These are phyloP conservation scores for Phoma sp. DNA, from an alignment of 2,329 filamentous ascomycete genomes.

Conservation along the genomic window DNA sequence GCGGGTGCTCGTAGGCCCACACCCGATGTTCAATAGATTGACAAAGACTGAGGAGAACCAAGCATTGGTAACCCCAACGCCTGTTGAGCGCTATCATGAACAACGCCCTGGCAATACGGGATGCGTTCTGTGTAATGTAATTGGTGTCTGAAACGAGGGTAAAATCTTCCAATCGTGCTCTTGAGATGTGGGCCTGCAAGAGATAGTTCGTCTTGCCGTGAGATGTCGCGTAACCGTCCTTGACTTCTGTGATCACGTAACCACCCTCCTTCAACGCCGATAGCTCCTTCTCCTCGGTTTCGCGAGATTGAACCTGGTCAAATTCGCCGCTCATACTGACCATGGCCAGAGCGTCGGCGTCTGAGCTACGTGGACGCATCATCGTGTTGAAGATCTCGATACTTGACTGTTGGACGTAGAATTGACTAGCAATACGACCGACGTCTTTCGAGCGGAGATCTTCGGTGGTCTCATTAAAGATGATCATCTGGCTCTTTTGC, in stretches of 20 bases:
- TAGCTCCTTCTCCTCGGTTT: slow-evolving; percentile 90
- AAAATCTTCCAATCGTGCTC: slow-evolving; percentile 88
- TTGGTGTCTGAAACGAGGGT: slow-evolving; percentile 89
- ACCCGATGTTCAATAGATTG: slow-evolving; percentile 97
- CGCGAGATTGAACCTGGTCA: slow-evolving; percentile 92
- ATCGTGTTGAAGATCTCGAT: slow-evolving; percentile 95
- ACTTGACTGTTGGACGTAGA: slow-evolving; percentile 90
- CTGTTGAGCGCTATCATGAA: slow-evolving; percentile 98
- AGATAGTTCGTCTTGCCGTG: slow-evolving; percentile 96
- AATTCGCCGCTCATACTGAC: slow-evolving; percentile 98
- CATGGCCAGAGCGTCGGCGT: slow-evolving; percentile 94
- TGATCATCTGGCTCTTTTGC: slow-evolving; percentile 97
- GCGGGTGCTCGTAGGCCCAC: slow-evolving; percentile 93
- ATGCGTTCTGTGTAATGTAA: slow-evolving; percentile 94
- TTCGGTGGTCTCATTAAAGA: slow-evolving; percentile 94
- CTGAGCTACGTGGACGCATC: slow-evolving; percentile 85
- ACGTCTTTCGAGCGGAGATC: slow-evolving; percentile 94
- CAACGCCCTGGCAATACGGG: slow-evolving; percentile 88
- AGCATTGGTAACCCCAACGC: slow-evolving; percentile 93
- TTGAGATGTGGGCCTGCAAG: slow-evolving; percentile 91
- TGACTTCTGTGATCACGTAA: slow-evolving; percentile 75
- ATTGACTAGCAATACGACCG: slow-evolving; percentile 95
- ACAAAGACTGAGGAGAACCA: slow-evolving; percentile 87
- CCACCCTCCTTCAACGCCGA: slow-evolving; percentile 70
- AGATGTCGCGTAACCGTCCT: slow-evolving; percentile 67